A percentile compares a stretch with the other conserved stretches of the same genome.
Conservation (phyloP, 495 filamentous ascomycete genomes). For the Aspergillus taichungensis region DNA sequence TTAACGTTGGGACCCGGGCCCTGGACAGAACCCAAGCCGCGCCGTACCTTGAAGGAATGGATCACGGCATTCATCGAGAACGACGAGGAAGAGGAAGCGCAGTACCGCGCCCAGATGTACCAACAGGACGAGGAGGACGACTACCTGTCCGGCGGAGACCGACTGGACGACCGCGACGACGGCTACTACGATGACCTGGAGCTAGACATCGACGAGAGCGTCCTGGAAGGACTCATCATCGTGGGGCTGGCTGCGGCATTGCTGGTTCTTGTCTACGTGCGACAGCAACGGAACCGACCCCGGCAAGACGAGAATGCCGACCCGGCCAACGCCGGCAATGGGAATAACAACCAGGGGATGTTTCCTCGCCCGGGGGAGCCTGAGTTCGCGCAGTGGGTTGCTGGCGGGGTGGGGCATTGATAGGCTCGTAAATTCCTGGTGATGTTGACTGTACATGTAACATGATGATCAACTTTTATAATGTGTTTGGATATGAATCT, state of each 20-base stretch:
- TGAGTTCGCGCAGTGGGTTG: constrained; percentile 63
- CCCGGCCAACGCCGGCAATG: constrained; percentile 29
- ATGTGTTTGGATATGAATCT: not conserved
- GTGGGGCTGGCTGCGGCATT: constrained; percentile 65
- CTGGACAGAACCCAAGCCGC: constrained; percentile 49
- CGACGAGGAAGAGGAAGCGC: constrained; percentile 42
- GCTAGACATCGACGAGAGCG: constrained; percentile 57
- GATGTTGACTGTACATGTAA: constrained; percentile 12
- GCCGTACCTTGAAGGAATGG: constrained; percentile 76
- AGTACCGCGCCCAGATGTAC: constrained; percentile 41
- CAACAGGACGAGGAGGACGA: constrained; percentile 52
- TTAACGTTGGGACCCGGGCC: no score
- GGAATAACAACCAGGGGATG: constrained; percentile 48
- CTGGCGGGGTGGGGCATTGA: constrained; percentile 69
- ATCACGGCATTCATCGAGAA: constrained; percentile 73
- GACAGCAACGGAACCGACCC: constrained; percentile 63
- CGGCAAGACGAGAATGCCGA: constrained; percentile 37
- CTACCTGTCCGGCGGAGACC: constrained; percentile 41
- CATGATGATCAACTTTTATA: constrained; percentile 5
- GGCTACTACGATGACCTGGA: constrained; percentile 58
- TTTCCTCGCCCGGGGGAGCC: constrained; percentile 68
- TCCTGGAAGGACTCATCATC: constrained; percentile 81
- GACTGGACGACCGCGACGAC: constrained; percentile 46
- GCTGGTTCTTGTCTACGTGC: constrained; percentile 70
- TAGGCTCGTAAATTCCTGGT: not conserved